Base-by-base conservation (phyloP, 2,329 filamentous ascomycete species). In the Verticillium longisporum region DNA sequence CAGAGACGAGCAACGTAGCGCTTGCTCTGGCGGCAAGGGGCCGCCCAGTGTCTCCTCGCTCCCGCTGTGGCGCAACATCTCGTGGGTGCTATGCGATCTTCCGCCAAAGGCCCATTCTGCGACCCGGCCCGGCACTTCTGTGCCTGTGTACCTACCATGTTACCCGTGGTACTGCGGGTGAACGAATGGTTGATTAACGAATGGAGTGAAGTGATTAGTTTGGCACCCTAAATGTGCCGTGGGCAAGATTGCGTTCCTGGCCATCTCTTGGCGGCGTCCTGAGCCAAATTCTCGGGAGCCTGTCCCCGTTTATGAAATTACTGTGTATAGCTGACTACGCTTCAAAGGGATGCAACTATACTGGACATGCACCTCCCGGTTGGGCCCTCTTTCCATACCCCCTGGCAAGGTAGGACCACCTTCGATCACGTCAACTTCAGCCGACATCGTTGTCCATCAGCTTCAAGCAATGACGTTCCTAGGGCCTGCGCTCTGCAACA, bases 31-130 rank as follows among this genome's bases (percentile, higher is more conserved):
- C 6, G n/a, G 34, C 4, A 34, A 15, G 15, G 54, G 38, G 38
- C 6, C 38, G 6, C 9, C n/a, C 37, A 11, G 13, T 31, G 21
- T 6, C 26, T 53, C 37, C 26, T 41, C 37, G 32, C 14, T 15
- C 36, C 58, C 45, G 45, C 38, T 11, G 31, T 53, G 45, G 45
- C 45, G 45, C 45, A 56, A 59, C 36, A 21, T 53, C 31, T 50
- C 56, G 50, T 36, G 31, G 36, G 13, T 56, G 56, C 45, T 36
- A 59, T 31, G 33, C 31, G 55, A 62, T 63, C 62, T 63, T 55
- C 41, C 45, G 32, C n/a, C 45, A 11, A 32, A 56, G 61, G 41
- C 55, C 59, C 31, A 15, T 63, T 56, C 59, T 64, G 62, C 61
- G 59, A 56, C 62, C 62, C 21, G 18, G n/a, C 33, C 15, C 18